Evolutionary conservation across 257 asterid species (phyloP).

Genomic region (Fraxinus anomala): DNA sequence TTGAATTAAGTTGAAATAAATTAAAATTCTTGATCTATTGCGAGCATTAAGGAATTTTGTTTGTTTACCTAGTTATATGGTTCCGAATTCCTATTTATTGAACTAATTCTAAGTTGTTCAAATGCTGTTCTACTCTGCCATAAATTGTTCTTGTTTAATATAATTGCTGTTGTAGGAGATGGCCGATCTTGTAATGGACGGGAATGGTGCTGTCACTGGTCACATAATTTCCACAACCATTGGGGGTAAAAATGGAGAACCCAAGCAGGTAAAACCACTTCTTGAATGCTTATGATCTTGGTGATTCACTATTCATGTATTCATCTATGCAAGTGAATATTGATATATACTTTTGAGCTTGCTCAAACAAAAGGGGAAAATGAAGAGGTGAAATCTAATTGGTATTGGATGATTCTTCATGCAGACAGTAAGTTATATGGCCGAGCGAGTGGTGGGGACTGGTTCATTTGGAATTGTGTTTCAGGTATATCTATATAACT

Average conservation of each 20-base stretch:
- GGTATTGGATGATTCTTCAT: background rate
- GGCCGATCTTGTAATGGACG: slow-evolving; percentile 73
- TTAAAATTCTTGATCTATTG: background rate
- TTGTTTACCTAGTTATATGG: background rate
- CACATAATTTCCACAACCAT: slow-evolving; percentile 89
- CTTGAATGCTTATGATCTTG: background rate
- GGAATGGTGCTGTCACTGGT: slow-evolving; percentile 75
- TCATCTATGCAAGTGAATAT: background rate
- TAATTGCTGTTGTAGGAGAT: slow-evolving; percentile 55
- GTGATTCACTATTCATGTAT: background rate
- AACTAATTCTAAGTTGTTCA: background rate
- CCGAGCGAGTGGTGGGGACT: slow-evolving; percentile 62
- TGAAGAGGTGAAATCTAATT: background rate
- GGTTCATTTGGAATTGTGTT: slow-evolving; percentile 58
- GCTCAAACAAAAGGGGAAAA: background rate
- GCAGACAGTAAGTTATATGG: slow-evolving; percentile 67
- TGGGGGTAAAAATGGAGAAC: slow-evolving; percentile 96
- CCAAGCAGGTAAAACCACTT: slow-evolving; percentile 66
- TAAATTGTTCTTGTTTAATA: slow-evolving; percentile 20
- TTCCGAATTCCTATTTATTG: background rate
- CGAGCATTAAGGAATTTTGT: background rate
- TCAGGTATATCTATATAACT: slow-evolving; percentile 26
- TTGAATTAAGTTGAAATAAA: background rate
- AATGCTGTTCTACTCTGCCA: background rate
- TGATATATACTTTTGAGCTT: background rate